A percentile compares a stretch with the other conserved stretches of the same genome.
Evolutionary conservation across 306 rosid genomes (phyloP).

Genomic region (Neltuma alba): DNA sequence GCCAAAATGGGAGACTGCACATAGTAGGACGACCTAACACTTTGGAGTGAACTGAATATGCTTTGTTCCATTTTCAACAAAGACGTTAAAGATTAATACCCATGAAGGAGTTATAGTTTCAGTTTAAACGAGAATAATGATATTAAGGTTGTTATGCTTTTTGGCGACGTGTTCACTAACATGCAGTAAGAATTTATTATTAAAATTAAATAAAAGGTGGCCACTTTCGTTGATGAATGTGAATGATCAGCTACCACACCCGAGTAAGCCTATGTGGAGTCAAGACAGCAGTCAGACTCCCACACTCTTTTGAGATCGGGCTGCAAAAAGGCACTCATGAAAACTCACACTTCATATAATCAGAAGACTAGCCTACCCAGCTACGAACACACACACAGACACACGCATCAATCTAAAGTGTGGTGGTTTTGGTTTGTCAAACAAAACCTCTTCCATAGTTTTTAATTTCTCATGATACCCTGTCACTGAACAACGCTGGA

Average conservation of each 20-base stretch:
- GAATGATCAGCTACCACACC: slow-evolving; percentile 14
- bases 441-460: neutral
- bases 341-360: slow-evolving; percentile 6
- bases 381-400: no score
- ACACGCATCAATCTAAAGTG: neutral
- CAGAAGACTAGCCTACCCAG: neutral
- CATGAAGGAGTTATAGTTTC: neutral
- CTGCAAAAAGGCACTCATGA: slow-evolving; percentile 27
- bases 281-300: slow-evolving; percentile 43
- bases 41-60: neutral
- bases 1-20: neutral
- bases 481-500: neutral
- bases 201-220: slow-evolving; percentile 4
- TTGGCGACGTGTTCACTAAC: neutral
- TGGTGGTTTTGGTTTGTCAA: neutral
- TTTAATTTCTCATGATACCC: neutral
- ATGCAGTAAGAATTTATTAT: neutral
- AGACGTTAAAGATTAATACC: neutral
- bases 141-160: neutral
- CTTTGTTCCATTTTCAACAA: neutral
- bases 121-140: neutral
- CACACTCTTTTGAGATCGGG: slow-evolving; percentile 15
- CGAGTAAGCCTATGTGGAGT: slow-evolving; percentile 10
- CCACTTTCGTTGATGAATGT: neutral
- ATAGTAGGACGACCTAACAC: neutral